Percentiles rank a stretch among this genome's conserved stretches.
Conservation (phyloP, 75 land plant genomes). For the Pinus taeda region DNA sequence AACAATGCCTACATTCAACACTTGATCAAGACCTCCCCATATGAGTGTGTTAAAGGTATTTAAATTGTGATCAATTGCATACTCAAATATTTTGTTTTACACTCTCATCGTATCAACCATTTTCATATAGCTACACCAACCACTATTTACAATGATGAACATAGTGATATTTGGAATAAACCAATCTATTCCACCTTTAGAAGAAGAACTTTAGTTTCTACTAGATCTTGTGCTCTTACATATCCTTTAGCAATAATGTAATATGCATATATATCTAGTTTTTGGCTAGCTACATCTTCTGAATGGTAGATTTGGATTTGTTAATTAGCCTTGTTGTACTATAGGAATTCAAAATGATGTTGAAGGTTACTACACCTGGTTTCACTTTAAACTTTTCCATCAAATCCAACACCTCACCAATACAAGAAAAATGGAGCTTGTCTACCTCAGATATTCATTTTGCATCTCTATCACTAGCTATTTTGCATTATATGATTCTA, state of each 20-base stretch:
- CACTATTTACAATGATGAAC: conserved; percentile 82
- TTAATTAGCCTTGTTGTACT: conserved; percentile 66
- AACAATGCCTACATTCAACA: too few species aligned
- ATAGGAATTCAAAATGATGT: conserved; percentile 88
- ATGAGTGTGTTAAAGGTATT: conserved; percentile 77
- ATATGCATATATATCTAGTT: conserved; percentile 70
- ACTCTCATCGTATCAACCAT: conserved; percentile 69
- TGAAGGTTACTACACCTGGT: conserved; percentile 80
- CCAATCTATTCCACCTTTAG: conserved; percentile 36
- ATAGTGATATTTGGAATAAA: conserved; percentile 59
- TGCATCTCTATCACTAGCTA: conserved; percentile 70
- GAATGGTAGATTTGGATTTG: conserved; percentile 55
- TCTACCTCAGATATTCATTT: conserved; percentile 42
- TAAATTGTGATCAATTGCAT: conserved; percentile 51
- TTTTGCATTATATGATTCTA: conserved; percentile 55
- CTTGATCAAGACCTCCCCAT: conserved; percentile 50
- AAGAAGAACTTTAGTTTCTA: conserved; percentile 65
- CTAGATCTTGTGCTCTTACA: conserved; percentile 65
- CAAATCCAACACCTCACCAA: conserved; percentile 66
- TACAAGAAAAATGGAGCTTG: conserved; percentile 38
- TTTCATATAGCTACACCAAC: conserved; percentile 70
- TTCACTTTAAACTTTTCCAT: conserved; percentile 63
- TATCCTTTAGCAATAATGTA: conserved; percentile 88
- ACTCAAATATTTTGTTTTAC: conserved; percentile 45
- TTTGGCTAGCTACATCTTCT: conserved; percentile 65